Evolutionary conservation across 441 rosid species (phyloP), one percentile per base, ranked within the genome.

Genomic region (Populus trichocarpa): DNA sequence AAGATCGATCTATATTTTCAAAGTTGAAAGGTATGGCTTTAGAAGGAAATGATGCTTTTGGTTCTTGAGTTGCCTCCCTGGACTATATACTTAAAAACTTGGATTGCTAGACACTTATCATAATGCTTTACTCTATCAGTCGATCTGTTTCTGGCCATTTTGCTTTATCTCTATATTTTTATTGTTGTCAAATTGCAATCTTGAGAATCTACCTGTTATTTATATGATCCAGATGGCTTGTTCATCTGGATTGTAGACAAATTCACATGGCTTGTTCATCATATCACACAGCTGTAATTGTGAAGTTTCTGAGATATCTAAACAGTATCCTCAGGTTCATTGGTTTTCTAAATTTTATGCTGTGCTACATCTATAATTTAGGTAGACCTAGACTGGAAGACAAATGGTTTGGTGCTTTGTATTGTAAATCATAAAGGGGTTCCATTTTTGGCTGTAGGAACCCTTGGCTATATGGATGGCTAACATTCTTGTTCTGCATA

Each of bases 361-460:
- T 46, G 6, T 14, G 2, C 12, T 57, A 50, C 74, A 64, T 30
- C 26, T 38, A 23, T 78, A 28, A 35, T 63, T 63, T 40, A 4
- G 33, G 67, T 33, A 42, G 38, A 78, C 59, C 23, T 57, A 22
- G 46, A 79, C 16, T 57, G 30, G 61, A 79, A n/a, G 74, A 61
- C 23, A 18, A 22, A 38, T 36, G 23, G 23, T 22, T 68, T 18
- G 33, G 69, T 32, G n/a, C 42, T 33, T 23, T 13, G 32, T 16
- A 73, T 16, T 23, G 28, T 69, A 57, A 63, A 63, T 69, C 26
- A 61, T 28, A 8, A 40, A 35, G 53, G 30, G 36, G 22, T 69
- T 38, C 20, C 16, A 57, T 67, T 35, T 66, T 12, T 73, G 71
- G 63, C 63, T 26, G 12, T 32, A 18, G 36, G 23, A 25, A 67